phyloP scores from a whole-genome alignment of 352 stramenopile species.

The Globisporangium solare region DNA sequence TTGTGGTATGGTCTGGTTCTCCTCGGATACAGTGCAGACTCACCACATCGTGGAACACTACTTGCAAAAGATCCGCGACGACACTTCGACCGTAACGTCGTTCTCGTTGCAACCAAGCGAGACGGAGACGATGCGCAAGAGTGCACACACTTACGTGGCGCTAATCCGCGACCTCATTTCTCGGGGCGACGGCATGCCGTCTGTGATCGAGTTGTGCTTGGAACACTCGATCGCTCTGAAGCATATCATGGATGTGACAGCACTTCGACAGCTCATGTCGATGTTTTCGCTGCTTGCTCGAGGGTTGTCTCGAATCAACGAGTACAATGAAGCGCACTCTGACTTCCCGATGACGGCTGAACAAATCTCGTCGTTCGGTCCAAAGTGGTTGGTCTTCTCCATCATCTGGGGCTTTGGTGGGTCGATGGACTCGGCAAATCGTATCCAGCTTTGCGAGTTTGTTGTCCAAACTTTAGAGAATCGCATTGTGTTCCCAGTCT shows the following conservation, averaged over 20 bases:
- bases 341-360: constrained; percentile 97
- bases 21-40: constrained; percentile 92
- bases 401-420: constrained; percentile 98
- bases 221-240: constrained; percentile 87
- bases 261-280: constrained; percentile 92
- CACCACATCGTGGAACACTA: constrained; percentile 89
- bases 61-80: constrained; percentile 64
- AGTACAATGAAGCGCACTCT: constrained; percentile 99
- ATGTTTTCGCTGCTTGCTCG: constrained; percentile 95
- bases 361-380: constrained; percentile 95
- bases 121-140: constrained; percentile 59
- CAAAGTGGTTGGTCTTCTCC: constrained; percentile 97
- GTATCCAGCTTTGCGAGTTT: constrained; percentile 90
- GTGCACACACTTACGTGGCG: constrained; percentile 60
- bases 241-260: constrained; percentile 97
- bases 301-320: constrained; percentile 92
- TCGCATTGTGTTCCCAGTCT: constrained; percentile 84
- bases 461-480: constrained; percentile 86
- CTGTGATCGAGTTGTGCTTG: constrained; percentile 90
- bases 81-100: constrained; percentile 52
- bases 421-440: constrained; percentile 92
- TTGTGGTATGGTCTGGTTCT: constrained; percentile 99
- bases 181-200: constrained; percentile 45
- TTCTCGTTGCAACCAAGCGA: constrained; percentile 68
- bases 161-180: constrained; percentile 55